These are phyloP conservation scores for Yarrowia phangngaensis DNA, from an alignment of 805 yeast species.

Conservation along the genomic window DNA sequence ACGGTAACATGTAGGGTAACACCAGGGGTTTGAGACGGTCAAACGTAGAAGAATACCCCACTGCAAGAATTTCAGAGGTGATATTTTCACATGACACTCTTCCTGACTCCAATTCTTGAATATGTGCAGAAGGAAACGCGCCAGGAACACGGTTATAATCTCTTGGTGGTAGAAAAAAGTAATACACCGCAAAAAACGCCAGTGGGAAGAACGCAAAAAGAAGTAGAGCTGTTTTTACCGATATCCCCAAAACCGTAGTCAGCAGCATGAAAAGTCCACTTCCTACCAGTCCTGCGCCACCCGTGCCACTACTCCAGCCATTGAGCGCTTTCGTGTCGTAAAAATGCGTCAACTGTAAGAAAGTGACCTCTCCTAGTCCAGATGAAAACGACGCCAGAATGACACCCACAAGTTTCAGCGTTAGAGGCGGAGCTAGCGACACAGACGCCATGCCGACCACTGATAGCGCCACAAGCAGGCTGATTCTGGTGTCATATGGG, in stretches of 20 bases:
- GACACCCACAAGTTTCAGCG: constrained; percentile 59
- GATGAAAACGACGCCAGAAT: constrained; percentile 76
- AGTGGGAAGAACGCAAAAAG: constrained; percentile 49
- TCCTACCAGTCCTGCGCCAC: constrained; percentile 90
- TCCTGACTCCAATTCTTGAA: constrained; percentile 7
- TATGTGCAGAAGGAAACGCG: background rate
- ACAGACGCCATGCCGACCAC: constrained; percentile 70
- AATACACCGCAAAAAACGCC: constrained; percentile 35
- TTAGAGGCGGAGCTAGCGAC: constrained; percentile 44
- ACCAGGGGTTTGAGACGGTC: constrained; percentile 36
- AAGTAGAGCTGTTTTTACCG: constrained; percentile 53
- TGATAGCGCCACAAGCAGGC: constrained; percentile 55
- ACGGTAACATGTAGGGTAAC: constrained; percentile 68
- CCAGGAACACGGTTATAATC: constrained; percentile 1
- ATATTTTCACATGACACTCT: background rate
- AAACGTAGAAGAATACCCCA: constrained; percentile 29
- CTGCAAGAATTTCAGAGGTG: constrained; percentile 6
- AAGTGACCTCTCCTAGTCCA: constrained; percentile 88
- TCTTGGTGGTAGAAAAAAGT: constrained; percentile 35
- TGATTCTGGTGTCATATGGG: constrained; percentile 56
- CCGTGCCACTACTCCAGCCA: constrained; percentile 94
- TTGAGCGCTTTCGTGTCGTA: constrained; percentile 59
- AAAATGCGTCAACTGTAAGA: constrained; percentile 79
- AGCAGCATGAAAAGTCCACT: constrained; percentile 61
- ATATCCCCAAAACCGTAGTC: constrained; percentile 63